Evolutionary conservation across 495 filamentous ascomycete species (phyloP).

Genomic region (Articulospora tetracladia): DNA sequence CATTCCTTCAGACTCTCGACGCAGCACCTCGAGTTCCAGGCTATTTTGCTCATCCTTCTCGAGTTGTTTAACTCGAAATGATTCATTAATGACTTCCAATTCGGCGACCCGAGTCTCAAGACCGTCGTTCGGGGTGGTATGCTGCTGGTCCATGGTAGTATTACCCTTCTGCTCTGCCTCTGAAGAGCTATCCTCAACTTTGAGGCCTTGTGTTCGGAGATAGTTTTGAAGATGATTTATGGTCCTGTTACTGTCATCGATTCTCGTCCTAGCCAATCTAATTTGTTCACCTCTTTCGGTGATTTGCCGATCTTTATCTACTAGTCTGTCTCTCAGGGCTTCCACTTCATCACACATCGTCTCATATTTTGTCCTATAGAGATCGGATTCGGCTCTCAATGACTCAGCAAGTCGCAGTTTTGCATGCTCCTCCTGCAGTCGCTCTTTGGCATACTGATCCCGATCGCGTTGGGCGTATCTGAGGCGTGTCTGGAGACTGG

Average conservation of each 20-base stretch:
- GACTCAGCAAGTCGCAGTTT: too few relatives aligned
- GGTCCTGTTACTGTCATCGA: not conserved
- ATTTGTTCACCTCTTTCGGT: not conserved
- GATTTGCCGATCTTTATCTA: not conserved
- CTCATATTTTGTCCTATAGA: too few relatives aligned
- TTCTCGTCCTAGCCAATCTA: not conserved
- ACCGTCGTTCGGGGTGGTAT: not conserved
- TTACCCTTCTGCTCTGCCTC: not conserved
- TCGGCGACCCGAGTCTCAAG: not conserved
- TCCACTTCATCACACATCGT: too few relatives aligned
- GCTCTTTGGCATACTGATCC: too few relatives aligned
- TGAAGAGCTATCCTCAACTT: not conserved
- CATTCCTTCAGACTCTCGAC: not conserved
- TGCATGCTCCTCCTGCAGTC: too few relatives aligned
- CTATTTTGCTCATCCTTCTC: not conserved
- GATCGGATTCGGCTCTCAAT: too few relatives aligned
- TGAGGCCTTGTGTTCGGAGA: not conserved
- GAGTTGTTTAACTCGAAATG: not conserved
- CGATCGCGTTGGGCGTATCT: conserved; percentile 11
- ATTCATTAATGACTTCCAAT: not conserved
- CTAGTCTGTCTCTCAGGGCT: too few relatives aligned
- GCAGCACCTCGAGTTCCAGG: not conserved
- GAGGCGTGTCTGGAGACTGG: conserved; percentile 12
- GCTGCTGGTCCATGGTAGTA: not conserved
- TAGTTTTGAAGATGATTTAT: not conserved